phyloP scores from a whole-genome alignment of 2,329 filamentous ascomycete genomes.

The Ophiostoma angusticollis region DNA sequence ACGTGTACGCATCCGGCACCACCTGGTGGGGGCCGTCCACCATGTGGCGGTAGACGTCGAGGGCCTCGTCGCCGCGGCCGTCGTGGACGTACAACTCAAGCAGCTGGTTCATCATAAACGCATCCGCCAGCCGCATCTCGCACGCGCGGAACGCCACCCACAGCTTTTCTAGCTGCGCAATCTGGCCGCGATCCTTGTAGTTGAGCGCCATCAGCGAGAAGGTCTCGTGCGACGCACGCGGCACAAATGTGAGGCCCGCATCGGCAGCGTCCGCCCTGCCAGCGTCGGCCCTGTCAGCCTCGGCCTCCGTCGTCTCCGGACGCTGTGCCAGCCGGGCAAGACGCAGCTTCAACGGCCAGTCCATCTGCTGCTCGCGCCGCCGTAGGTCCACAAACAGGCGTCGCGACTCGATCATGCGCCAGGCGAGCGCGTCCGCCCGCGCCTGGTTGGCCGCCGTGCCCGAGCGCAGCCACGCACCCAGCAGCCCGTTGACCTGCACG shows the following conservation, averaged over 20 bases:
- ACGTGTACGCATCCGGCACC: constrained; percentile 54
- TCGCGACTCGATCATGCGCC: constrained; percentile 63
- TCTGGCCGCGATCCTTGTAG: constrained; percentile 51
- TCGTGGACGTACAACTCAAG: constrained; percentile 53
- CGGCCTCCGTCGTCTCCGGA: background rate
- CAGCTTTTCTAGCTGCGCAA: constrained; percentile 44
- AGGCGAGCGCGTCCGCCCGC: constrained; percentile 56
- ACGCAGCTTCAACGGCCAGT: constrained; percentile 18
- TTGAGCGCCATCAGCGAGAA: constrained; percentile 63
- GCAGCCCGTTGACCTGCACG: constrained; percentile 69
- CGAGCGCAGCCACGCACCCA: constrained; percentile 64
- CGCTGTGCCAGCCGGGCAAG: constrained; percentile 1
- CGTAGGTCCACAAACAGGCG: constrained; percentile 47
- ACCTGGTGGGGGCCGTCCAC: constrained; percentile 28
- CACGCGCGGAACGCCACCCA: constrained; percentile 50
- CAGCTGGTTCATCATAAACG: constrained; percentile 69
- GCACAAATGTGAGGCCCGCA: constrained; percentile 26
- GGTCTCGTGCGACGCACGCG: constrained; percentile 59
- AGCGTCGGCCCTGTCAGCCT: background rate
- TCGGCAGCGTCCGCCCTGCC: constrained; percentile 11
- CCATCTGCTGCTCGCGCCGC: constrained; percentile 19
- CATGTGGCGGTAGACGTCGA: constrained; percentile 42
- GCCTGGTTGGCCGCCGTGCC: constrained; percentile 39
- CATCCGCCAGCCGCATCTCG: constrained; percentile 50
- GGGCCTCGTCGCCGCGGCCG: constrained; percentile 40